Percentiles rank a stretch among this genome's conserved stretches.
Conservation (phyloP, 2,329 filamentous ascomycete genomes). For the Peltaster fructicola region DNA sequence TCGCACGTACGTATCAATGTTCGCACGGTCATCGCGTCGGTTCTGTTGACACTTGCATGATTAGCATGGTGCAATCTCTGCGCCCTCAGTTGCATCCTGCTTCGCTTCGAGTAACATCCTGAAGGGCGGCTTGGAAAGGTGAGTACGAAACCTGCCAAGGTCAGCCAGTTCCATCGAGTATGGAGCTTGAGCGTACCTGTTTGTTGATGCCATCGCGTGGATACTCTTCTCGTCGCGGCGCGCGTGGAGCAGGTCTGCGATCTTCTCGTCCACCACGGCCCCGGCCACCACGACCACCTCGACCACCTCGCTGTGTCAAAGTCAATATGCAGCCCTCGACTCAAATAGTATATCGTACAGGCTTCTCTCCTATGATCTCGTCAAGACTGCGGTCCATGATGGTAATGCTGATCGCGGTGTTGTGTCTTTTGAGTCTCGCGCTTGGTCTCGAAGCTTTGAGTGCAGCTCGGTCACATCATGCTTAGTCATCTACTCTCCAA, state of each 20-base stretch:
- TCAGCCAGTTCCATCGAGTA: conserved; percentile 17
- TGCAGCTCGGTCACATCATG: not conserved
- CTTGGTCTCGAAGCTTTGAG: conserved; percentile 1
- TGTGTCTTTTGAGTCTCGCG: conserved; percentile 1
- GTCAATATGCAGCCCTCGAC: not conserved
- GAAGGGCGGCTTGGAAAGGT: no score
- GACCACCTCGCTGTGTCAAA: conserved; percentile 8
- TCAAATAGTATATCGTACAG: conserved; percentile 27
- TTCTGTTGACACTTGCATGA: no score
- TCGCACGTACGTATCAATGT: conserved; percentile 47
- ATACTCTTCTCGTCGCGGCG: conserved; percentile 33
- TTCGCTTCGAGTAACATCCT: no score
- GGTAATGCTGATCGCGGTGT: conserved; percentile 2
- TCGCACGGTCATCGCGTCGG: conserved; percentile 20
- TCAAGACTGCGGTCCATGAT: conserved; percentile 47
- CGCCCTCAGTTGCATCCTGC: no score
- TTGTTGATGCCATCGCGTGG: conserved; percentile 74
- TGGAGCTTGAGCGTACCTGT: no score
- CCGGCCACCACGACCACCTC: conserved; percentile 10
- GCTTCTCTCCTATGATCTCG: conserved; percentile 44
- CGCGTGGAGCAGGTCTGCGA: conserved; percentile 53
- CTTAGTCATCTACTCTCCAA: not conserved
- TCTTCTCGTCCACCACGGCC: conserved; percentile 10
- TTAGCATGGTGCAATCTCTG: no score
- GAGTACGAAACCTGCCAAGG: no score